Evolutionary conservation across 2,329 filamentous ascomycete species (phyloP).

Genomic region (Aspergillus sojae): DNA sequence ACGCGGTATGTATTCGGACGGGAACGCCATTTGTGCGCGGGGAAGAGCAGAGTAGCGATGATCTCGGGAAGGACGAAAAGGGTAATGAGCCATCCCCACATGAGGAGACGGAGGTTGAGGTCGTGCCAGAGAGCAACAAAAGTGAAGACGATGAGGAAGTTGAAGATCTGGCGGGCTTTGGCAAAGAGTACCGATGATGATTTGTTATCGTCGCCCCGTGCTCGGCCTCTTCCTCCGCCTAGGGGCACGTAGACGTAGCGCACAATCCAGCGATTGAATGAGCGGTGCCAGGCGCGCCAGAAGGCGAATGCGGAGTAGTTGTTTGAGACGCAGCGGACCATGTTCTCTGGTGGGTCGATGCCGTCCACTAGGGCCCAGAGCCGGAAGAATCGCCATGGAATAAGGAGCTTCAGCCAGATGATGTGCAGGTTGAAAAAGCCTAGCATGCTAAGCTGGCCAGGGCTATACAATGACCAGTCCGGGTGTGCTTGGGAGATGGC

Average conservation of each 20-base stretch:
- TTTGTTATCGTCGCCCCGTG: conserved; percentile 27
- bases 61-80: conserved; percentile 92
- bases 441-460: conserved; percentile 84
- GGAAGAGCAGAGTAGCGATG: conserved; percentile 71
- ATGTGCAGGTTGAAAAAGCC: conserved; percentile 96
- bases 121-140: conserved; percentile 99
- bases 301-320: conserved; percentile 91
- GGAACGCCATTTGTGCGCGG: conserved; percentile 69
- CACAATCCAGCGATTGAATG: conserved; percentile 91
- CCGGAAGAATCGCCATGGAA: conserved; percentile 98
- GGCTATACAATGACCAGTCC: conserved; percentile 79
- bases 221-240: conserved; percentile 62
- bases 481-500: conserved; percentile 84
- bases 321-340: conserved; percentile 93
- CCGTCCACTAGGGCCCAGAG: conserved; percentile 92
- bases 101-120: conserved; percentile 83
- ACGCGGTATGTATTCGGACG: conserved; percentile 74
- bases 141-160: conserved; percentile 85
- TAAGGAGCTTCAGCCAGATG: conserved; percentile 95
- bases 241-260: conserved; percentile 93
- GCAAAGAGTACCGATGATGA: conserved; percentile 41
- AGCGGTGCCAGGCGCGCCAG: conserved; percentile 95
- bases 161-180: conserved; percentile 65
- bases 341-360: conserved; percentile 95
- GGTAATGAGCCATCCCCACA: conserved; percentile 97